Conservation (phyloP, 2,329 filamentous ascomycete genomes). For the Penicillium sp. region DNA sequence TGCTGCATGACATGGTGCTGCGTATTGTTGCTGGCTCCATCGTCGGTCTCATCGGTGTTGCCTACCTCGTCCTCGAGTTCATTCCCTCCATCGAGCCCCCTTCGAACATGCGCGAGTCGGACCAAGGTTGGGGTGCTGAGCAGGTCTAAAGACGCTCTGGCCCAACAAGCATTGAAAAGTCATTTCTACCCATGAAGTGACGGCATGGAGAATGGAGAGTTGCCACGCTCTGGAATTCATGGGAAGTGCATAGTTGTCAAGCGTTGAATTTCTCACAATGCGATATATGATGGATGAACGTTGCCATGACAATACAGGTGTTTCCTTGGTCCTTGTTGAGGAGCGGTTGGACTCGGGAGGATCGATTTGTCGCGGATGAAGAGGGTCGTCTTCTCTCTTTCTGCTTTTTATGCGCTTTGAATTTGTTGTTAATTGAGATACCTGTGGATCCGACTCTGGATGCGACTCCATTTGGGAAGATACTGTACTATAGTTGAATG, state of each 20-base stretch:
- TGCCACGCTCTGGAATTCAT: background rate
- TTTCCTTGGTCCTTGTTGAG: background rate
- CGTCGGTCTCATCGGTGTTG: conserved; percentile 74
- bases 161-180: background rate
- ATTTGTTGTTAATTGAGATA: conserved; percentile 6
- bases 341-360: background rate
- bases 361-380: background rate
- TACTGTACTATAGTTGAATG: conserved; percentile 9
- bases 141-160: conserved; percentile 57
- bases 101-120: conserved; percentile 76
- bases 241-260: conserved; percentile 1
- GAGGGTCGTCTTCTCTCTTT: background rate
- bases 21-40: conserved; percentile 75
- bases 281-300: conserved; percentile 3
- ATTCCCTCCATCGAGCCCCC: conserved; percentile 76
- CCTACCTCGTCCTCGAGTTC: conserved; percentile 74
- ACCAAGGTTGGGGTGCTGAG: conserved; percentile 74
- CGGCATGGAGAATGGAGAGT: background rate
- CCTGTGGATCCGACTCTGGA: conserved; percentile 10
- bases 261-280: conserved; percentile 2
- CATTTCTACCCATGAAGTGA: background rate
- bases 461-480: conserved; percentile 6
- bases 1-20: conserved; percentile 67
- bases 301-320: background rate
- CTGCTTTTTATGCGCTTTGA: background rate